Evolutionary conservation across 257 asterid genomes (phyloP), one percentile per base, ranked within the genome.

Genomic region (Nicotiana benthamiana): DNA sequence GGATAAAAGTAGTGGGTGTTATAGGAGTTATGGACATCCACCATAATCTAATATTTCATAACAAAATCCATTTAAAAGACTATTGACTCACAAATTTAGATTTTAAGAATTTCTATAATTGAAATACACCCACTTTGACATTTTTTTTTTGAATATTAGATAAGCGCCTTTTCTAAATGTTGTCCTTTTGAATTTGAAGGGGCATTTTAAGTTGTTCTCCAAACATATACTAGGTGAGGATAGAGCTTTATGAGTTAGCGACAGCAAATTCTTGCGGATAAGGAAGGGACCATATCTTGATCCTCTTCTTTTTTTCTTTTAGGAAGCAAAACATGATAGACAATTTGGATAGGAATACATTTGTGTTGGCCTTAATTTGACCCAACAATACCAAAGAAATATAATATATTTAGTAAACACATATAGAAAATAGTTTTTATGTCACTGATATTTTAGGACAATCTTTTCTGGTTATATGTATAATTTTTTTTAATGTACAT

Each of bases 181-280:
- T 36, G 59, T 22, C 77, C 20, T 43, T 70, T 70, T 70, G 57
- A 70, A 32, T 70, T 70, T 70, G 77, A 70, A 70, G 59, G 59
- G 77, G 22, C 77, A 70, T 11, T 70, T 43, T 43, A 40, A 68
- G 77, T 57, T 40, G 34, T 28, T 20, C 40, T 40, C 30, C 8
- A 56, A n/a, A 18, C 9, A 18, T 18, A 56, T 56, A 18, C 24
- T 11, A 43, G 24, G 77, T 43, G 77, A 34, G 59, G 77, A 20
- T 43, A 3, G 59, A 70, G 30, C 16, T 70, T 43, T 22, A 43
- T 70, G 20, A 70, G 34, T 13, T 22, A 11, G 24, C 6, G 59
- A 70, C 59, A 70, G 34, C 34, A 22, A 70, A 70, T 10, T 56
- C 10, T 12, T 12, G 34, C 2, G 77, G 77, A 70, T 43, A 70